Base-by-base conservation (phyloP, 345 rosid species). In the Salix udensis region DNA sequence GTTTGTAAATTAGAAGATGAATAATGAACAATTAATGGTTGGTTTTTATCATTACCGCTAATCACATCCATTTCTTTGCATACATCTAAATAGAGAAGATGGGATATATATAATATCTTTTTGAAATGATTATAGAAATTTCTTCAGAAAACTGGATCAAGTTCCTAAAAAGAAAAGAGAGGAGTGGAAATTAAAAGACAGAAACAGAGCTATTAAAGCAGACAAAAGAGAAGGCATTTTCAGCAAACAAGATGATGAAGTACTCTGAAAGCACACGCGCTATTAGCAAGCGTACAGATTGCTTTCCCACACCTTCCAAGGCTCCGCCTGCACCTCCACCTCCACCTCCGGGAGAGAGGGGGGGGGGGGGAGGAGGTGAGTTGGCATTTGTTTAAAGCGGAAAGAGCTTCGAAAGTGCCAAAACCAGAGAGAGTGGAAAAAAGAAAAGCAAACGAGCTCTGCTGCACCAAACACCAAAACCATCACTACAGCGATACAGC, bases 201-300 rank as follows among this genome's bases (percentile, higher is more conserved):
- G 50, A 18, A 18, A 19, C 58, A 52, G 6, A 10, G 64, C 4
- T 23, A 58, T 11, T 23, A 9, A 9, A 55, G 13, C 26, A n/a
- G 26, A 10, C 24, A n/a, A n/a, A n/a, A 55, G 26, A 23, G 12
- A 3, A 55, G 26, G 26, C 14, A 55, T 58, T 23, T 58, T 58
- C 28, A 1, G 10, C 28, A 26, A 4, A 12, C 26, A 58, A 10
- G 64, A 58, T 4, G 64, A 58, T 3, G 0, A 58, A 58, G 5
- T 40, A 46, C 50, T 23, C 64, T n/a, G 11, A 28, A 9, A 75
- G 2, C 9, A 14, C 78, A 84, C 80, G 77, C 84, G 79, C 81
- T 48, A 1, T 2, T 5, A 60, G 15, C 6, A 79, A 64, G 84
- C 52, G 73, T 70, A 64, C 8, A 68, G 46, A 14, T 68, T 23